phyloP scores from a whole-genome alignment of 768 basidiomycete genomes.

The Suillus discolor region DNA sequence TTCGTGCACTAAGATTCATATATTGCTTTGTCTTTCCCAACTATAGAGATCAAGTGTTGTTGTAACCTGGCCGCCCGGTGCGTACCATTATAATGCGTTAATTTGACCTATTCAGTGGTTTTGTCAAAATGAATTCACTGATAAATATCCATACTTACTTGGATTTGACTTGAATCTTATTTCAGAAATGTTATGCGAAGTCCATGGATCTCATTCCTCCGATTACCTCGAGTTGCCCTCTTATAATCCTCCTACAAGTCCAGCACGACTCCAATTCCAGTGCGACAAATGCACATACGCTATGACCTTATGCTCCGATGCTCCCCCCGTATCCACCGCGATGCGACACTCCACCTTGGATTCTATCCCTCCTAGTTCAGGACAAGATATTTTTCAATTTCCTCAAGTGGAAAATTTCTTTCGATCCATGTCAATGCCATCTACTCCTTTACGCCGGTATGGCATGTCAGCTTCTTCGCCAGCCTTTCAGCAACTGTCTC shows the following conservation, averaged over 20 bases:
- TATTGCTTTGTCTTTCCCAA: background rate
- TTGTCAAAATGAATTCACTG: background rate
- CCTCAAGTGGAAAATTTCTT: background rate
- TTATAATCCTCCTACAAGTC: background rate
- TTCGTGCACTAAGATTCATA: background rate
- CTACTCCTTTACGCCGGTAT: conserved; percentile 15
- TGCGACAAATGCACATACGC: background rate
- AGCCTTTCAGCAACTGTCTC: background rate
- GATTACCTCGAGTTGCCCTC: background rate
- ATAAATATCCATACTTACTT: background rate
- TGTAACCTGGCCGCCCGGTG: background rate
- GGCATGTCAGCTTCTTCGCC: background rate
- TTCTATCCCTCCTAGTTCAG: background rate
- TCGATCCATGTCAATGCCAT: conserved; percentile 8
- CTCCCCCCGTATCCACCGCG: background rate
- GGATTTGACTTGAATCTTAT: background rate
- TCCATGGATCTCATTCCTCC: background rate
- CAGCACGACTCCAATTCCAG: background rate
- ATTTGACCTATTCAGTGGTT: background rate
- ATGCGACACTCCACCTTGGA: background rate
- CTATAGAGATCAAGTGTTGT: background rate
- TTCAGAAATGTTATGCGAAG: background rate
- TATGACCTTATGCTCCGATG: background rate
- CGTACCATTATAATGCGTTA: background rate
- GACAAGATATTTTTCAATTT: background rate